phyloP scores from a whole-genome alignment of 202 grass and related monocot genomes.

The Cymbopogon flexuosus region DNA sequence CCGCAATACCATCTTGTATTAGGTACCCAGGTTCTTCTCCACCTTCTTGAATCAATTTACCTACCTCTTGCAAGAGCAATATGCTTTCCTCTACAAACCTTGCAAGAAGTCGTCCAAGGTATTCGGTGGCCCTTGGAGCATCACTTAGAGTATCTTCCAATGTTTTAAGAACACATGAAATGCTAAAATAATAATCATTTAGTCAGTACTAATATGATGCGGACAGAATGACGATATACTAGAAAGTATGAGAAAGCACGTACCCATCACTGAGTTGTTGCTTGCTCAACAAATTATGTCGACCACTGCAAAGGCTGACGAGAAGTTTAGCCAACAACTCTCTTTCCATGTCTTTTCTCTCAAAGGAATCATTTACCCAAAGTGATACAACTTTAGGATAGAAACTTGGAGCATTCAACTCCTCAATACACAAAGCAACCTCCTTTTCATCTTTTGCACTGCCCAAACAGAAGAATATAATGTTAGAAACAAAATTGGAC shows the following conservation, averaged over 20 bases:
- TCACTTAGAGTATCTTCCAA: slow-evolving; percentile 94
- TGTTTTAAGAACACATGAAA: slow-evolving; percentile 53
- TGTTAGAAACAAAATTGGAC: slow-evolving; percentile 33
- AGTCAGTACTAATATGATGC: slow-evolving; percentile 6
- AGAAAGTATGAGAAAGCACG: slow-evolving; percentile 10
- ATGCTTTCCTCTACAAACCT: slow-evolving; percentile 63
- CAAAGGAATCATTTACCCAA: slow-evolving; percentile 95
- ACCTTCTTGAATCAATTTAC: slow-evolving; percentile 61
- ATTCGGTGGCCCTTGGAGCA: slow-evolving; percentile 83
- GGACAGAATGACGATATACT: neutral
- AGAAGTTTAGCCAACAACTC: slow-evolving; percentile 76
- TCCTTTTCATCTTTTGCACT: slow-evolving; percentile 91
- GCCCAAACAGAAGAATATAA: slow-evolving; percentile 30
- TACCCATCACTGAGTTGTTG: slow-evolving; percentile 74
- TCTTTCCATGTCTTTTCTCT: slow-evolving; percentile 83
- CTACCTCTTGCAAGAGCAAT: slow-evolving; percentile 56
- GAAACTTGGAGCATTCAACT: slow-evolving; percentile 82
- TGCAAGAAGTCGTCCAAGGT: slow-evolving; percentile 77
- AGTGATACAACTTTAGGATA: slow-evolving; percentile 87
- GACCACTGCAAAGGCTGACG: slow-evolving; percentile 61
- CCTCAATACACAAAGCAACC: slow-evolving; percentile 79
- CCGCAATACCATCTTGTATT: slow-evolving; percentile 54
- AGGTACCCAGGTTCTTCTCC: slow-evolving; percentile 73
- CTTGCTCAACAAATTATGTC: slow-evolving; percentile 54
- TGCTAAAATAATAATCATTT: slow-evolving; percentile 40